Evolutionary conservation across 768 basidiomycete genomes (phyloP), one percentile per base, ranked within the genome.

Genomic region (Lentinula sp.): DNA sequence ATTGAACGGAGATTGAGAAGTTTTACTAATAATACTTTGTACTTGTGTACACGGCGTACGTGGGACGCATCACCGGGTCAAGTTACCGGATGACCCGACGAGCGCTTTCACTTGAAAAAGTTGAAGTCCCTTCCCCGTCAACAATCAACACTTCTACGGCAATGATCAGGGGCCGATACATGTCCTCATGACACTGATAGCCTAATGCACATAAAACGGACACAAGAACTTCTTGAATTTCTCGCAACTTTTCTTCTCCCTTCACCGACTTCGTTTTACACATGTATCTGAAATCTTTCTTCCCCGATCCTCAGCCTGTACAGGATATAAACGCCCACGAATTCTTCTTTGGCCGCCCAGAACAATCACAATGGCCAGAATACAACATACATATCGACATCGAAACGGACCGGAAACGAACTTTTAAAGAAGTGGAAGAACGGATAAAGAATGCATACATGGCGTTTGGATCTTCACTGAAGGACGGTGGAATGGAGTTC

Each of bases 281-380:
- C 62, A 87, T 89, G 86, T 71, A 79, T 66, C 62, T 86, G 68
- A 82, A 78, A 62, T 90, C 88, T 4, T 72, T 74, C 37, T 88
- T 76, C 63, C 84, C 85, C 4, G 76, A 82, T 0, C 68, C 83
- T 0, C 84, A 86, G 13, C 56, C 74, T 0, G 59, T 77, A 4
- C 81, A 83, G 2, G 78, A 81, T 16, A 67, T 74, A 8, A 90
- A 90, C 66, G 72, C 79, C 9, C 79, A 87, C 67, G 70, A 86
- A 62, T 46, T 84, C 59, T 67, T 87, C 55, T 80, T 87, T 69
- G 70, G 75, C 33, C 79, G 84, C 1, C 79, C 80, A 0, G 86
- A 83, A 16, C 82, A 85, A 64, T 75, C 74, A 1, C 63, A 75
- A 41, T 85, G 84, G 82, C 74, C 81, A 0, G 82, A 91, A 62